Evolutionary conservation across 176 grass and related monocot genomes (phyloP).

Genomic region (Oryza meridionalis): DNA sequence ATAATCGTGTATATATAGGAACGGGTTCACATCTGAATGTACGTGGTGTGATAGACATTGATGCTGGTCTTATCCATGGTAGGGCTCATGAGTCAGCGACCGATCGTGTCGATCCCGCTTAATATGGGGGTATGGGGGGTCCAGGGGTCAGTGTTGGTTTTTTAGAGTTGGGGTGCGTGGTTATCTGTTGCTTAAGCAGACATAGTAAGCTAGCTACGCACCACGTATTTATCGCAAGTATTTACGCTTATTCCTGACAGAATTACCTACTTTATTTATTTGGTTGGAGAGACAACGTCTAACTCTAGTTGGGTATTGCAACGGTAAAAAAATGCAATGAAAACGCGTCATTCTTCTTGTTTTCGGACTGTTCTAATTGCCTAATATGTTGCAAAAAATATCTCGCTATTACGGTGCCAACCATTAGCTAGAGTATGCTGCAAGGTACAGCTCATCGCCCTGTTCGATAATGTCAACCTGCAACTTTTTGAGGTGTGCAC

Average conservation of each 20-base stretch:
- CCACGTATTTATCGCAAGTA: neutral
- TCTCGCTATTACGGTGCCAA: too few relatives aligned
- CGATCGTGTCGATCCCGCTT: too few relatives aligned
- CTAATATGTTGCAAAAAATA: neutral
- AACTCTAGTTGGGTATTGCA: neutral
- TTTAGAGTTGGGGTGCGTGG: neutral
- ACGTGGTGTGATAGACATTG: neutral
- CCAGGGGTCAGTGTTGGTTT: rapidly evolving
- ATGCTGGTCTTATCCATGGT: too few relatives aligned
- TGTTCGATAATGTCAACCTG: too few relatives aligned
- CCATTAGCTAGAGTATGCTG: too few relatives aligned
- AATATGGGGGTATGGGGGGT: neutral
- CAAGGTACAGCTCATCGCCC: rapidly evolving
- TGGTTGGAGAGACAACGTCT: neutral
- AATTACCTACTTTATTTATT: neutral
- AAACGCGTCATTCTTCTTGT: rapidly evolving
- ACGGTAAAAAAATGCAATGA: too few relatives aligned
- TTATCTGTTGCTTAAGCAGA: neutral
- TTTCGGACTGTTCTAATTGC: neutral
- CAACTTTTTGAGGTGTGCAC: too few relatives aligned
- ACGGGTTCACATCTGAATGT: neutral
- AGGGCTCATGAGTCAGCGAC: neutral
- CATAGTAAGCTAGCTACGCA: neutral
- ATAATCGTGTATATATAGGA: neutral
- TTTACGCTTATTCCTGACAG: rapidly evolving